A percentile compares a stretch with the other conserved stretches of the same genome.
Evolutionary conservation across 345 rosid genomes (phyloP).

Genomic region (Citrus mangshanensis): DNA sequence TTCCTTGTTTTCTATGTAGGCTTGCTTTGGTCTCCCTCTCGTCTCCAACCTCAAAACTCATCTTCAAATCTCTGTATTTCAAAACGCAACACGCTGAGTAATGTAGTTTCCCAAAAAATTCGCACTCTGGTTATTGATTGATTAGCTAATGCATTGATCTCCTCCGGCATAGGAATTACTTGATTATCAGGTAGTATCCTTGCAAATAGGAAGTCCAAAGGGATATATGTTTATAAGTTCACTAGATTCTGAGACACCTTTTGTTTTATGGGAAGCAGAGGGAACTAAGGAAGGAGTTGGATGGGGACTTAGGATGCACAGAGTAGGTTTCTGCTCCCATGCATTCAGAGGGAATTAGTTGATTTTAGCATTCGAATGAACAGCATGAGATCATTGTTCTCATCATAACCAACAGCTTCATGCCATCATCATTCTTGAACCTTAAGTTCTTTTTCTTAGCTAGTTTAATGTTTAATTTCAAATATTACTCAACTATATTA

Average conservation of each 20-base stretch:
- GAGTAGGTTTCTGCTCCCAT: background rate
- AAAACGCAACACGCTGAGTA: too few relatives aligned
- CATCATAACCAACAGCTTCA: background rate
- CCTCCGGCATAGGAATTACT: background rate
- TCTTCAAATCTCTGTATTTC: too few relatives aligned
- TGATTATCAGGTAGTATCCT: background rate
- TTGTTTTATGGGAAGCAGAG: background rate
- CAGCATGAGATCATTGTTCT: background rate
- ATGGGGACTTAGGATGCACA: background rate
- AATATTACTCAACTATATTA: background rate
- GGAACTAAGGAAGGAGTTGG: background rate
- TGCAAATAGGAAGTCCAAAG: background rate
- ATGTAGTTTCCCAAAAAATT: too few relatives aligned
- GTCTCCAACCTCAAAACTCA: too few relatives aligned
- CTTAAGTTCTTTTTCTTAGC: too few relatives aligned
- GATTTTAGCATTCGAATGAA: background rate
- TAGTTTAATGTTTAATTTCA: background rate
- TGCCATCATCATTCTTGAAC: background rate
- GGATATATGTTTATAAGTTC: background rate
- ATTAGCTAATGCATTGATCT: too few relatives aligned
- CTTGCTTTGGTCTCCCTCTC: background rate
- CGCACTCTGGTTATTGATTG: too few relatives aligned
- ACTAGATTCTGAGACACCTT: background rate
- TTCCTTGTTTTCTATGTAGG: too few relatives aligned
- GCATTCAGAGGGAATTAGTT: too few relatives aligned